Conservation (phyloP, 1,284 basidiomycete species). For the Sanghuangporus baumii region DNA sequence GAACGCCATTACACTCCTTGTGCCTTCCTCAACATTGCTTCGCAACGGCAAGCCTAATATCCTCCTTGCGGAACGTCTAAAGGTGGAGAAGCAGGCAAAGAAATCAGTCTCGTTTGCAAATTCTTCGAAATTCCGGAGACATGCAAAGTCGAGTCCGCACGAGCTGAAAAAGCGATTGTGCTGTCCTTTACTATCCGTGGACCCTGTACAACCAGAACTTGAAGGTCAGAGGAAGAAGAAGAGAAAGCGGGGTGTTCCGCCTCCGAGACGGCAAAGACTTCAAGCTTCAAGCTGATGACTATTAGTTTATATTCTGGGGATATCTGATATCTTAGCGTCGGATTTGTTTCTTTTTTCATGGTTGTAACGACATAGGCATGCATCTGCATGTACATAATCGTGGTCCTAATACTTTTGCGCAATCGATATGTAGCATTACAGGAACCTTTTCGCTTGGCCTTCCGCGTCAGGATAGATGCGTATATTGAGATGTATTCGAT, state of each 20-base stretch:
- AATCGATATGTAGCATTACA: too few relatives aligned
- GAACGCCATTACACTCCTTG: not conserved
- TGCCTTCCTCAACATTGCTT: not conserved
- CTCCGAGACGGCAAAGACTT: not conserved
- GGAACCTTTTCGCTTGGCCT: too few relatives aligned
- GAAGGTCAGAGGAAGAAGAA: not conserved
- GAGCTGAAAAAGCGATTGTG: not conserved
- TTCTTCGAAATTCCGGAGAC: too few relatives aligned
- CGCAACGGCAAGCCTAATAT: not conserved
- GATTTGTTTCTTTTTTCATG: too few relatives aligned
- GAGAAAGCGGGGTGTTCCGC: not conserved
- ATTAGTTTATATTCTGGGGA: too few relatives aligned
- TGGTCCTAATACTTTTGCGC: too few relatives aligned
- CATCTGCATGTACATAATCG: too few relatives aligned
- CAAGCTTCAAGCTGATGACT: too few relatives aligned
- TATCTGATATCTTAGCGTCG: too few relatives aligned
- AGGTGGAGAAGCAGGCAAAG: not conserved
- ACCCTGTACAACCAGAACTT: not conserved
- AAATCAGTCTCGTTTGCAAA: not conserved
- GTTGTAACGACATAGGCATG: too few relatives aligned
- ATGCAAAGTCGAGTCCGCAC: not conserved
- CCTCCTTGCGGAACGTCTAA: not conserved
- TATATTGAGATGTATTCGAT: too few relatives aligned
- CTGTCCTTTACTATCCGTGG: not conserved
- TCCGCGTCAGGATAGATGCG: too few relatives aligned